Evolutionary conservation across 1,139 yeast species (phyloP).

Genomic region (Debaryomyces sp.): DNA sequence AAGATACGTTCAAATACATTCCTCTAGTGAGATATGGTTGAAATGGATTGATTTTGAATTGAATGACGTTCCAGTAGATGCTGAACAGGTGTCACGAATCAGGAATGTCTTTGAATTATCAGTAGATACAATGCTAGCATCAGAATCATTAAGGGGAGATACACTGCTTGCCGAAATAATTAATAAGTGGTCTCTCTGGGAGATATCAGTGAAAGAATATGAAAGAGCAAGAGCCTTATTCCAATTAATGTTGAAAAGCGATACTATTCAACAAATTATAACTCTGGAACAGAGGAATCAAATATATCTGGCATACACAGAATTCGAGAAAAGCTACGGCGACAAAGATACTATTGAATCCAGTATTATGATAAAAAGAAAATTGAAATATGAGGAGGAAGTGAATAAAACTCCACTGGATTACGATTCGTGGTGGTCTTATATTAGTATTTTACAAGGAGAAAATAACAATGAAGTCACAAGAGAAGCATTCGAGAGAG

Average conservation of each 20-base stretch:
- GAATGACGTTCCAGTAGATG: conserved; percentile 14
- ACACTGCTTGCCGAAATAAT: conserved; percentile 29
- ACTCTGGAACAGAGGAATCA: conserved; percentile 40
- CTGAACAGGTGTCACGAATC: conserved; percentile 32
- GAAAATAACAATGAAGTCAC: conserved; percentile 29
- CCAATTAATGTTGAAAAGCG: conserved; percentile 49
- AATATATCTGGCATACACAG: conserved; percentile 52
- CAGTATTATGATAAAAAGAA: conserved; percentile 56
- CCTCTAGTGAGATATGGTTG: conserved; percentile 63
- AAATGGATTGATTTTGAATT: conserved; percentile 43
- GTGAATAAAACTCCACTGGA: conserved; percentile 54
- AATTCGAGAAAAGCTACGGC: conserved; percentile 71
- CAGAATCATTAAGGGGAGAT: conserved; percentile 21
- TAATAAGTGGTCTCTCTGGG: conserved; percentile 72
- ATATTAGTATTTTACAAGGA: conserved; percentile 51
- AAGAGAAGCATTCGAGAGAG: conserved; percentile 46
- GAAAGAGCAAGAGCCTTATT: conserved; percentile 72
- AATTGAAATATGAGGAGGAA: conserved; percentile 53
- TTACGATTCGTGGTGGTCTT: conserved; percentile 84
- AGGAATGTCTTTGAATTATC: conserved; percentile 72
- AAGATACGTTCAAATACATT: conserved; percentile 57
- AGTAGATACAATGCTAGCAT: conserved; percentile 51
- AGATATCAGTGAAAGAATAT: conserved; percentile 58
- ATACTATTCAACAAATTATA: conserved; percentile 28
- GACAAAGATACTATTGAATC: conserved; percentile 53